phyloP scores from a whole-genome alignment of 108 stramenopile species.

The Pelagomonas calceolata region DNA sequence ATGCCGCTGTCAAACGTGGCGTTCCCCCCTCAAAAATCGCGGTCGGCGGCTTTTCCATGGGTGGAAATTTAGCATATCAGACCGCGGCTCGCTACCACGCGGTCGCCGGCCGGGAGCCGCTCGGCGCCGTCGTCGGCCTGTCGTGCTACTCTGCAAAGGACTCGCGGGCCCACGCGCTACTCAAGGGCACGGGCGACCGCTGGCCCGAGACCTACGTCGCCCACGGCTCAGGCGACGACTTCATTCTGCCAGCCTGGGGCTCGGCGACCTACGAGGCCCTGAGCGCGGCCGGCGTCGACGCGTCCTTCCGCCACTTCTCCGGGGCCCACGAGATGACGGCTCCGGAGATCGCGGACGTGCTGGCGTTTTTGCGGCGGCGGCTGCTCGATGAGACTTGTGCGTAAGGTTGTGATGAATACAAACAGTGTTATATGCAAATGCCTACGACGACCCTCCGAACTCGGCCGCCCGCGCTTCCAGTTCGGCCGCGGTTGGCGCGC shows the following conservation, averaged over 20 bases:
- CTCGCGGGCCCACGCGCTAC: neutral
- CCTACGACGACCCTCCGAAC: too few species aligned
- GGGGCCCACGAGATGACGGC: neutral
- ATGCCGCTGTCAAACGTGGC: neutral
- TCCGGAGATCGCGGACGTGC: neutral
- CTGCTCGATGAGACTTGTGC: neutral
- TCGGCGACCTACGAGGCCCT: neutral
- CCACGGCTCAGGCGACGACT: neutral
- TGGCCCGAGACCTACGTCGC: neutral
- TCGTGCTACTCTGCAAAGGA: neutral
- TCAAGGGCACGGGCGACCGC: neutral
- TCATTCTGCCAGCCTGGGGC: neutral
- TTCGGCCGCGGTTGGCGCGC: neutral
- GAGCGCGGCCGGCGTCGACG: neutral
- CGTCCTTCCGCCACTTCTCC: neutral
- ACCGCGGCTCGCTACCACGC: neutral
- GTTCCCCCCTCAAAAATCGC: neutral
- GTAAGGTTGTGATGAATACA: too few species aligned
- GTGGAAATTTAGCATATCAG: neutral
- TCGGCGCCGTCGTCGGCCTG: neutral
- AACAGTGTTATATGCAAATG: too few species aligned
- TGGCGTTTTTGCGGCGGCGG: neutral
- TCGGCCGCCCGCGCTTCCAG: neutral
- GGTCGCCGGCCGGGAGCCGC: neutral
- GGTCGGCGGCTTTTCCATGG: neutral